Conservation (phyloP, 2,329 filamentous ascomycete species). For the Pestalotiopsis sp. region DNA sequence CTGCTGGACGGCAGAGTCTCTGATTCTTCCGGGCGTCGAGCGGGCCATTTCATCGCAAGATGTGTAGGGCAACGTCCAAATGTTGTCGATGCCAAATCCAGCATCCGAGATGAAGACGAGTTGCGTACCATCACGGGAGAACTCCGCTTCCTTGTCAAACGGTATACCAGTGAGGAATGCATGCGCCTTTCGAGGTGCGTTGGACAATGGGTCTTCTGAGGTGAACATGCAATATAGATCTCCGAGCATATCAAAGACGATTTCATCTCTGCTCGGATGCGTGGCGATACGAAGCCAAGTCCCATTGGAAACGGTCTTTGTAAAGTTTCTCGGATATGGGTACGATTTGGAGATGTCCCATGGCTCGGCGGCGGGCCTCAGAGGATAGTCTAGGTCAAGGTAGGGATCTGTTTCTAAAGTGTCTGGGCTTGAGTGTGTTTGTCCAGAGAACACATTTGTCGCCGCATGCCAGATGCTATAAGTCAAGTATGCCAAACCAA, state of each 20-base stretch:
- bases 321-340: not conserved
- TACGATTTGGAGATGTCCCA: not conserved
- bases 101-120: not conserved
- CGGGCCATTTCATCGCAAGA: not conserved
- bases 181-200: not conserved
- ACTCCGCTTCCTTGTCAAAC: constrained; percentile 1
- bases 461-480: not conserved
- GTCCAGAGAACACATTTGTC: not conserved
- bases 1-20: not conserved
- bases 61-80: not conserved
- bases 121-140: not conserved
- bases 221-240: not conserved
- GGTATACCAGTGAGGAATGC: not conserved
- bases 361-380: not conserved
- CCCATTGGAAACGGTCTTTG: not conserved
- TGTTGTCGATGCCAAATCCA: not conserved
- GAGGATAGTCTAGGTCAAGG: not conserved
- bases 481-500: not conserved
- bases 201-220: not conserved
- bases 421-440: not conserved
- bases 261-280: not conserved
- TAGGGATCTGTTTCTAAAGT: not conserved
- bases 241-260: not conserved
- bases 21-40: not conserved
- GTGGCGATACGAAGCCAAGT: not conserved